Evolutionary conservation across 2,329 filamentous ascomycete genomes (phyloP).

Genomic region (Fusarium illudens): DNA sequence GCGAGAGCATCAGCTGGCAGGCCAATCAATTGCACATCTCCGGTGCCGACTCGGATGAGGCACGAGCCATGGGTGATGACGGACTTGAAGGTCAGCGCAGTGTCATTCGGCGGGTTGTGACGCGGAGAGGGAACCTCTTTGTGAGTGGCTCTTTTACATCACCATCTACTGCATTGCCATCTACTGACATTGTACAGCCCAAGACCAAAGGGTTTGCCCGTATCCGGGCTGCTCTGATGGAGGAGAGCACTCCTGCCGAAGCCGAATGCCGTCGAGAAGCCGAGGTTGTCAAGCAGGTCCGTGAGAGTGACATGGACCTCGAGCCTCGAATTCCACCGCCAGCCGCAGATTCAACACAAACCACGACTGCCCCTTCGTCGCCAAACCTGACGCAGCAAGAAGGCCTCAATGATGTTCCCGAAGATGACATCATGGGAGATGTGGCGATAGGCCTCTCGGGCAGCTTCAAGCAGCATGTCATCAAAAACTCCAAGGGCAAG

Average conservation of each 20-base stretch:
- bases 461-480: constrained; percentile 78
- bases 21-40: constrained; percentile 88
- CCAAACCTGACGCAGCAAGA: constrained; percentile 73
- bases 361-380: constrained; percentile 71
- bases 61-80: constrained; percentile 72
- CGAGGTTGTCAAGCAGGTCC: constrained; percentile 93
- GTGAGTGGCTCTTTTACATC: constrained; percentile 60
- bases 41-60: constrained; percentile 72
- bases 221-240: constrained; percentile 86
- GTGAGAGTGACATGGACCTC: constrained; percentile 81
- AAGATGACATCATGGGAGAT: constrained; percentile 74
- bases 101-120: constrained; percentile 84
- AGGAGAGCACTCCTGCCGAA: constrained; percentile 88
- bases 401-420: constrained; percentile 72
- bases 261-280: constrained; percentile 90
- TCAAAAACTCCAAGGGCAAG: constrained; percentile 75
- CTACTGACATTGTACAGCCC: constrained; percentile 65
- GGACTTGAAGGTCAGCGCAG: constrained; percentile 69
- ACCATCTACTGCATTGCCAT: neutral
- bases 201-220: constrained; percentile 97
- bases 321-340: constrained; percentile 53
- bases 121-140: constrained; percentile 85
- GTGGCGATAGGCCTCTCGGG: constrained; percentile 60
- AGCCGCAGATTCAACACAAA: constrained; percentile 57
- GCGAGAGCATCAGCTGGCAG: constrained; percentile 90